Percentiles rank a stretch among this genome's conserved stretches.
Conservation (phyloP, 1,284 basidiomycete genomes). For the Trametes sp. region DNA sequence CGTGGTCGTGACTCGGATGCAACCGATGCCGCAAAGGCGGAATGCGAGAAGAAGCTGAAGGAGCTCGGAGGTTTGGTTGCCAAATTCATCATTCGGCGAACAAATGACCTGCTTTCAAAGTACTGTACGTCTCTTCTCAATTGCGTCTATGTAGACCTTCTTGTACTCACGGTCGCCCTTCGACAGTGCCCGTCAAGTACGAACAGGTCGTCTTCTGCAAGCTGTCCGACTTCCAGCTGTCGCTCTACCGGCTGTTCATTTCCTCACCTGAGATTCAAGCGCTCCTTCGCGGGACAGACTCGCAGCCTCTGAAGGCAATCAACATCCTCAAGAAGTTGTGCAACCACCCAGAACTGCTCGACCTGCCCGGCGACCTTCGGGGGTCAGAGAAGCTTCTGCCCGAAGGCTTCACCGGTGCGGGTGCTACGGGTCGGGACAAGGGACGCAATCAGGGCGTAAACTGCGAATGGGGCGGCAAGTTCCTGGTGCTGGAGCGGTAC, state of each 20-base stretch:
- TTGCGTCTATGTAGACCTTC: slow-evolving; percentile 1
- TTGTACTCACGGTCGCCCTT: slow-evolving; percentile 18
- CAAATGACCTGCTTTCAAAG: slow-evolving; percentile 97
- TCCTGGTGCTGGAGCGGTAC: slow-evolving; percentile 92
- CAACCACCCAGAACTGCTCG: slow-evolving; percentile 95
- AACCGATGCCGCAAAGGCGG: slow-evolving; percentile 81
- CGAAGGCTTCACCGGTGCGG: slow-evolving; percentile 76
- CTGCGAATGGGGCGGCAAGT: slow-evolving; percentile 90
- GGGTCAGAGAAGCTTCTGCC: slow-evolving; percentile 90
- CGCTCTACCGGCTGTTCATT: slow-evolving; percentile 93
- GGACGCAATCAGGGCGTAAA: slow-evolving; percentile 66
- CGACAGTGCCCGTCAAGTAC: slow-evolving; percentile 95
- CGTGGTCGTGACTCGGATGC: slow-evolving; percentile 94
- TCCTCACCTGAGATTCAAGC: slow-evolving; percentile 95
- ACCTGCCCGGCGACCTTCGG: slow-evolving; percentile 86
- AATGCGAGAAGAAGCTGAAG: slow-evolving; percentile 91
- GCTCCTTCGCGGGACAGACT: slow-evolving; percentile 88
- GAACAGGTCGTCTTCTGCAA: slow-evolving; percentile 99
- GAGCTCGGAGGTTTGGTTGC: slow-evolving; percentile 92
- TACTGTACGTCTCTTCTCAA: slow-evolving; percentile 71
- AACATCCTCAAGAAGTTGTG: slow-evolving; percentile 97
- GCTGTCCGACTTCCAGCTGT: slow-evolving; percentile 88
- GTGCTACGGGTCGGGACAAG: slow-evolving; percentile 45
- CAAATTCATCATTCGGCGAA: slow-evolving; percentile 97
- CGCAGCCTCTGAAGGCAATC: slow-evolving; percentile 97